These are phyloP conservation scores for Astraeus odoratus DNA, from an alignment of 768 basidiomycete genomes.

Conservation along the genomic window DNA sequence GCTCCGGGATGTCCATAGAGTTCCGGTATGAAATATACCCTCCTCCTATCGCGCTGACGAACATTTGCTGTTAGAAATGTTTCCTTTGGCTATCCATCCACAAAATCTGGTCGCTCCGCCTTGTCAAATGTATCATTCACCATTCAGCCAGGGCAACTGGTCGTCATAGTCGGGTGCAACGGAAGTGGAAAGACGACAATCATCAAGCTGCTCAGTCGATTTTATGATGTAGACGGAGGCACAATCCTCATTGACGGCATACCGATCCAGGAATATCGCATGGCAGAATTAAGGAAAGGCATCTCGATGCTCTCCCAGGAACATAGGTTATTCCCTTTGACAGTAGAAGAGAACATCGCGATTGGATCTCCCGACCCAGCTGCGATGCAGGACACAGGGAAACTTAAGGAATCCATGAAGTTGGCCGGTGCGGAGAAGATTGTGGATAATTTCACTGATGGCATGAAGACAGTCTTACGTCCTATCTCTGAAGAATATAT, in stretches of 20 bases:
- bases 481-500: constrained; percentile 23
- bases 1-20: constrained; percentile 13
- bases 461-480: constrained; percentile 34
- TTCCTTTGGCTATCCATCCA: constrained; percentile 45
- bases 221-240: constrained; percentile 29
- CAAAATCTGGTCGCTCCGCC: constrained; percentile 16
- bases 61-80: constrained; percentile 35
- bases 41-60: neutral
- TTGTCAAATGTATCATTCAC: constrained; percentile 23
- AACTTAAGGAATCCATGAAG: constrained; percentile 16
- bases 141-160: constrained; percentile 27
- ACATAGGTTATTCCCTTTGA: constrained; percentile 31
- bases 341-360: constrained; percentile 35
- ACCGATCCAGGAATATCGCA: constrained; percentile 26
- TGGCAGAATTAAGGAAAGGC: constrained; percentile 27
- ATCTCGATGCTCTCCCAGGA: constrained; percentile 39
- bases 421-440: constrained; percentile 37
- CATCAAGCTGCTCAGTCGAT: constrained; percentile 34
- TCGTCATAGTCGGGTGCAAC: constrained; percentile 29
- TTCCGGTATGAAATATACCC: constrained; percentile 8
- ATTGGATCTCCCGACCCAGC: constrained; percentile 22
- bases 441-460: constrained; percentile 29
- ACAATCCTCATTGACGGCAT: constrained; percentile 33
- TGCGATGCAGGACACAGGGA: constrained; percentile 2
- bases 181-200: constrained; percentile 32